Evolutionary conservation across 139 green algal species (phyloP), one percentile per base, ranked within the genome.

Genomic region (Volvox reticuliferus): DNA sequence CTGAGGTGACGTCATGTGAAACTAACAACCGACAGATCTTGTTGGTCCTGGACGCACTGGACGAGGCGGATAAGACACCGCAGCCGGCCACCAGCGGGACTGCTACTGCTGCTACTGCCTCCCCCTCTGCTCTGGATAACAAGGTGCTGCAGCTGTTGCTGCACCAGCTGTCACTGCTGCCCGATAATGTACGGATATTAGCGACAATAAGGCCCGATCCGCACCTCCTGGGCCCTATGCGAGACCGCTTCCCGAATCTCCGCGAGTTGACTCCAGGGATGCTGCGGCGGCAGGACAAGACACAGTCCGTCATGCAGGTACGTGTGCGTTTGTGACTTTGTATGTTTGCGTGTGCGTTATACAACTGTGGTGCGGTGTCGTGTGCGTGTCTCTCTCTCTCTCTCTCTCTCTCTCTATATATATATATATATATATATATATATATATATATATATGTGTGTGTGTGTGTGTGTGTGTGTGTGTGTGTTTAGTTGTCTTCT

Each of bases 81-180:
- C 63, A 76, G 65, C 82, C 82, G 21, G 24, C 16, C 19, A 65
- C 77, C 62, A 55, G n/a, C 30, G 79, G 18, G 26, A 2, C 76
- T 30, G 14, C 76, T 30, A 30, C 30, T 55, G 16, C 37, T 36
- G 30, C 24, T 26, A 14, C 36, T 14, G 32, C 65, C 83, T 26
- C 61, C 0, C 32, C 82, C 65, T 79, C 65, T 2, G 63, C 82
- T 18, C 82, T 88, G 24, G 82, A 88, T 36, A 89, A 89, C 85
- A 81, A 82, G 85, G 85, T 82, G 21, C 85, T 89, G 19, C 85
- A 89, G 85, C 85, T 89, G 85, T 50, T 89, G 85, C 69, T 83
- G 71, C 69, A 89, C 85, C 71, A 83, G 71, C 71, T 89, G 67
- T 73, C 50, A 50, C 37, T 63, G 71, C 85, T 89, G 69, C 85